Evolutionary conservation across 768 basidiomycete species (phyloP).

Genomic region (Tricholoma matsutake): DNA sequence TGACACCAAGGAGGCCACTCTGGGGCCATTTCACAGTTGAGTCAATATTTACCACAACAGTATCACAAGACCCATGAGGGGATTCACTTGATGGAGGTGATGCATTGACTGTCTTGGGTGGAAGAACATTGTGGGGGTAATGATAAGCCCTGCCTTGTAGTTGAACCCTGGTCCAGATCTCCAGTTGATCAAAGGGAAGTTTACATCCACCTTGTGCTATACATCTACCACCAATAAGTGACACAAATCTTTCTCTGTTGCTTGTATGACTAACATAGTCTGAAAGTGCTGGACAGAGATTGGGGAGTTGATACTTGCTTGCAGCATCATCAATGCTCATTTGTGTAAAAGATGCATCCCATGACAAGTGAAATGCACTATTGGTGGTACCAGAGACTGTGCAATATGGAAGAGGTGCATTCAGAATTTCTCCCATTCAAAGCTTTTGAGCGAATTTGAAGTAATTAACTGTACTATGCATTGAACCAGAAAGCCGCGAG

Average conservation of each 20-base stretch:
- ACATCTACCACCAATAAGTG: background rate
- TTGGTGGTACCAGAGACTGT: background rate
- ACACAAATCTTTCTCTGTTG: background rate
- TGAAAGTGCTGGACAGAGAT: slow-evolving; percentile 1
- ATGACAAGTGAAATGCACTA: slow-evolving; percentile 9
- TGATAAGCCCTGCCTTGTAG: background rate
- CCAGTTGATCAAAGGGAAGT: slow-evolving; percentile 15
- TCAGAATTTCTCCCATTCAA: background rate
- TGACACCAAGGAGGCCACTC: slow-evolving; percentile 16
- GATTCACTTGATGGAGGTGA: background rate
- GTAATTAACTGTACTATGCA: background rate
- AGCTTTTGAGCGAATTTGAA: background rate
- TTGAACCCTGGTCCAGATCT: background rate
- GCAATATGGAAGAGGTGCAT: background rate
- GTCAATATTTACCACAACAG: background rate
- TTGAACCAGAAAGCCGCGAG: background rate
- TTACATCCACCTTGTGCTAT: background rate
- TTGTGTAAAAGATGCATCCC: slow-evolving; percentile 1
- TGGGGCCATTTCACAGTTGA: slow-evolving; percentile 7
- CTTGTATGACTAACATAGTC: background rate
- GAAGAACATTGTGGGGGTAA: background rate
- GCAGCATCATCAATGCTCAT: slow-evolving; percentile 4
- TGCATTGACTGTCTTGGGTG: background rate
- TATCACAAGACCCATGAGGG: background rate
- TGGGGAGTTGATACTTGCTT: slow-evolving; percentile 4